Evolutionary conservation across 306 rosid species (phyloP), one percentile per base, ranked within the genome.

Genomic region (Abrus pulchellus): DNA sequence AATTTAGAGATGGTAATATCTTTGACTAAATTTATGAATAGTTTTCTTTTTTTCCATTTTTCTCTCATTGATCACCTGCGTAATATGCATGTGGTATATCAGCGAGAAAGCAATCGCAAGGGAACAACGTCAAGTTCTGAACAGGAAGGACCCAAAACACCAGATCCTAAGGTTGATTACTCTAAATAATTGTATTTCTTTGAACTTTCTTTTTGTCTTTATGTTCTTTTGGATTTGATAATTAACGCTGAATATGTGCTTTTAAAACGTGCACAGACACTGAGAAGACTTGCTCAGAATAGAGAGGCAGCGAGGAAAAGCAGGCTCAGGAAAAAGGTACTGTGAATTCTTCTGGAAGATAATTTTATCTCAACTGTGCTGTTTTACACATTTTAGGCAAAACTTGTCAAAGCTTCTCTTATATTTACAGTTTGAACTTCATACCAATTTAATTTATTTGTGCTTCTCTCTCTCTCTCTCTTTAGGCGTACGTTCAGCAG

Each of bases 241-340:
- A 54, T 56, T 9, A 72, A 65, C 71, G 30, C 4, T 52, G 32
- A 85, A 44, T 69, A n/a, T n/a, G 52, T 65, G 65, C 3, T 61
- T 67, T 49, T 40, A 40, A 53, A 68, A 47, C 61, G 11, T 72
- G 48, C 81, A 83, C 87, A 95, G 99, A 95, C 92, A 14, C 81
- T 95, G 38, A 93, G 99, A 87, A 90, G 99, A 87, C 96, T 95
- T 66, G 99, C 99, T 68, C 99, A 95, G 85, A 95, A 95, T 89
- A 92, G 99, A 82, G 99, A 95, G 80, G 99, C 99, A 68, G 99
- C 99, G 12, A 93, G 98, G 86, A 95, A 95, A 87, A 93, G 99
- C 91, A 93, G 99, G 90, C 98, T 95, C 2, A 90, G 99, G 78
- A 95, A 95, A 85, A 95, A 95, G 96, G 99, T 90, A 9, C 60